phyloP scores from a whole-genome alignment of 768 basidiomycete genomes.

The Coprinellus micaceus region DNA sequence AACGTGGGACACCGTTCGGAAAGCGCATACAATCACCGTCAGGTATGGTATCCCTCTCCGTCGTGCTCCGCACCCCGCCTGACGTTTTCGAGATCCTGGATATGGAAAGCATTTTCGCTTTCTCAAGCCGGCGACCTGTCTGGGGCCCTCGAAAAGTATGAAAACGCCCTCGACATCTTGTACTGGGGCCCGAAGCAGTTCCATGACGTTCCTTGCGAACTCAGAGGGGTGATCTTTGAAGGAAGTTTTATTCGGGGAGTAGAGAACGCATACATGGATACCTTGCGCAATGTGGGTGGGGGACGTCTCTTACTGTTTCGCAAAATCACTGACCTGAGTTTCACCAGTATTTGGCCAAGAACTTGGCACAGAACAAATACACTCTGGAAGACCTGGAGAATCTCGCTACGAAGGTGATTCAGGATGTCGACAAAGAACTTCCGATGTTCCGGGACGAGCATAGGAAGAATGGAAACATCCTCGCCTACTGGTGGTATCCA shows the following conservation, averaged over 20 bases:
- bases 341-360: not conserved
- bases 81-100: not conserved
- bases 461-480: no score
- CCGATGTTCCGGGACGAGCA: no score
- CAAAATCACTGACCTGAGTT: not conserved
- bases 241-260: not conserved
- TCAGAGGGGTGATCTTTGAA: not conserved
- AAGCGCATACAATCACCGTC: conserved; percentile 1
- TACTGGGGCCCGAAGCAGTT: not conserved
- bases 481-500: no score
- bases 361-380: not conserved
- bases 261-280: not conserved
- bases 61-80: not conserved
- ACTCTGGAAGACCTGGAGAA: no score
- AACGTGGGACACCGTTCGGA: not conserved
- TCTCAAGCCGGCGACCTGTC: not conserved
- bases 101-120: not conserved
- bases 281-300: not conserved
- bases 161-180: not conserved
- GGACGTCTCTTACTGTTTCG: not conserved
- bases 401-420: no score
- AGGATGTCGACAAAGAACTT: no score
- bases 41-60: not conserved
- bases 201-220: not conserved
- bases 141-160: not conserved